Evolutionary conservation across 78 protist species (phyloP).

Genomic region (Capsaspora owczarzaki): DNA sequence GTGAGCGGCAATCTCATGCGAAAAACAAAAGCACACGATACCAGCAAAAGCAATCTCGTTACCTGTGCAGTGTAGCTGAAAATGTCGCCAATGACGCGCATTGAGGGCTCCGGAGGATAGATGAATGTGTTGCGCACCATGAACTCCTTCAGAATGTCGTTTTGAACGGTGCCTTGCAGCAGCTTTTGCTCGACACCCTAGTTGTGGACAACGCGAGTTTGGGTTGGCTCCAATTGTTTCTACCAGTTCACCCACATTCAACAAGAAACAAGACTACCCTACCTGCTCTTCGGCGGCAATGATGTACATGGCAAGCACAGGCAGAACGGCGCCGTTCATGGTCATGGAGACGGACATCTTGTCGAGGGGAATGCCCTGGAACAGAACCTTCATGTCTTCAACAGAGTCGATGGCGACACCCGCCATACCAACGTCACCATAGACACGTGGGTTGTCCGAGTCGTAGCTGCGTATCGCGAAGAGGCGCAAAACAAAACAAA

Average conservation of each 20-base stretch:
- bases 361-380: conserved; percentile 73
- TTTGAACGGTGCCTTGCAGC: conserved; percentile 94
- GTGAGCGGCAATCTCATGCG: neutral
- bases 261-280: no score
- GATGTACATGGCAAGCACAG: conserved; percentile 88
- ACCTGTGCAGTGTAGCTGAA: conserved; percentile 76
- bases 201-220: conserved; percentile 11
- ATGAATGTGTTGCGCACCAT: conserved; percentile 95
- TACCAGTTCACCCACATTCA: no score
- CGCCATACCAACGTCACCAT: conserved; percentile 97
- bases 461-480: conserved; percentile 49
- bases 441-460: conserved; percentile 87
- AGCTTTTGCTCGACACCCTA: conserved; percentile 73
- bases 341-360: conserved; percentile 90
- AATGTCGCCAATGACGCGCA: conserved; percentile 88
- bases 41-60: neutral
- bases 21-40: neutral
- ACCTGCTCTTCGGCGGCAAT: conserved; percentile 75
- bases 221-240: no score
- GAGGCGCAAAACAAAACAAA: neutral
- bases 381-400: conserved; percentile 87
- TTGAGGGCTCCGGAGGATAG: conserved; percentile 92
- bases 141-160: conserved; percentile 92
- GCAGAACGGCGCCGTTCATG: conserved; percentile 98
- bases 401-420: conserved; percentile 95